Percentiles rank a stretch among this genome's conserved stretches.
These are phyloP conservation scores for Aschersonia sp. DNA, from an alignment of 2,329 filamentous ascomycete genomes.

Conservation along the genomic window DNA sequence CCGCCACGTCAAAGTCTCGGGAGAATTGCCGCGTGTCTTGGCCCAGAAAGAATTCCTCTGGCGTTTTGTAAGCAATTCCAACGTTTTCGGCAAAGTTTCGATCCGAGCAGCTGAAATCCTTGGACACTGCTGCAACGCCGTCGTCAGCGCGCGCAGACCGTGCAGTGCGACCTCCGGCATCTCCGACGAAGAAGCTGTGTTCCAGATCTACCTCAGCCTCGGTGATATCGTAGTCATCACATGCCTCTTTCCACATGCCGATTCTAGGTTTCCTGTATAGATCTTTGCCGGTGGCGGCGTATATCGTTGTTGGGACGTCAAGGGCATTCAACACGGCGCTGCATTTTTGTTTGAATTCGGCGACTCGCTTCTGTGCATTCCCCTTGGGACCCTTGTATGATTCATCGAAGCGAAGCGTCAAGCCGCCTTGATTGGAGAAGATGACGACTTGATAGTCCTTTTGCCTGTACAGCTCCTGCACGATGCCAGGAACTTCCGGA, in stretches of 20 bases:
- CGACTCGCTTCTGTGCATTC: constrained; percentile 43
- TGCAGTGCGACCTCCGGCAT: constrained; percentile 55
- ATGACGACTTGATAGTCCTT: constrained; percentile 67
- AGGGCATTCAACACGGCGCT: constrained; percentile 54
- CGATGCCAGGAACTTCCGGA: constrained; percentile 45
- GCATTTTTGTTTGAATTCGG: constrained; percentile 74
- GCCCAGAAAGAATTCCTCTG: constrained; percentile 80
- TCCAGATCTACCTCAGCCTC: constrained; percentile 49
- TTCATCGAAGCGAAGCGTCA: constrained; percentile 60
- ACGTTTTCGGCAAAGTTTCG: constrained; percentile 77
- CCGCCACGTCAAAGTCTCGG: constrained; percentile 56
- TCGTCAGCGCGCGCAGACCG: constrained; percentile 9
- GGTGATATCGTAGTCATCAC: constrained; percentile 43
- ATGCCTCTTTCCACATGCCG: constrained; percentile 69
- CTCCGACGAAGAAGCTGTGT: constrained; percentile 74
- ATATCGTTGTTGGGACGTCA: constrained; percentile 63
- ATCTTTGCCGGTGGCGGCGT: constrained; percentile 76
- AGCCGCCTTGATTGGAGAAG: constrained; percentile 77
- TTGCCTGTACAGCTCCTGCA: constrained; percentile 50
- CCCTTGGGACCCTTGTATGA: constrained; percentile 51
- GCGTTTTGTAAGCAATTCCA: constrained; percentile 67
- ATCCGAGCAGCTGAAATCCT: constrained; percentile 53
- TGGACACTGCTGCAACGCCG: constrained; percentile 16
- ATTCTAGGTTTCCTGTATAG: constrained; percentile 71
- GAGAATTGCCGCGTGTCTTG: constrained; percentile 50